Conservation (phyloP, 192 early-diverging fungal species). For the Backusella luteola region DNA sequence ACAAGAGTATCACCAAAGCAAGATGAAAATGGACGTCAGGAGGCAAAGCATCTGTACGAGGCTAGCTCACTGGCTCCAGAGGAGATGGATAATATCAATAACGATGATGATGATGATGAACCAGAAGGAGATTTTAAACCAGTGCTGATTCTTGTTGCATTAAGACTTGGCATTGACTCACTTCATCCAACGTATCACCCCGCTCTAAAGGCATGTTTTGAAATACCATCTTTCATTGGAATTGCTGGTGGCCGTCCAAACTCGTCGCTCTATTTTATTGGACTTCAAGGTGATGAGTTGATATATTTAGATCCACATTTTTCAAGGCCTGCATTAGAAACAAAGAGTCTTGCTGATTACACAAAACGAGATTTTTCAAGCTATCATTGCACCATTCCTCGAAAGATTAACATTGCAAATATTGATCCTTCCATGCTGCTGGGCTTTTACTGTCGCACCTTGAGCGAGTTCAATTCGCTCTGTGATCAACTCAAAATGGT, state of each 20-base stretch:
- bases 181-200: constrained; percentile 86
- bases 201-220: constrained; percentile 72
- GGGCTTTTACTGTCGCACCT: constrained; percentile 78
- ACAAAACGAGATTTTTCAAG: constrained; percentile 64
- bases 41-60: constrained; percentile 33
- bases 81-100: neutral
- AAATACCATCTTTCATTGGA: constrained; percentile 76
- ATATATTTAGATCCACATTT: constrained; percentile 94
- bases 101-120: neutral
- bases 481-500: constrained; percentile 50
- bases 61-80: neutral
- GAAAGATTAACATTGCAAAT: constrained; percentile 69
- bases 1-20: constrained; percentile 30
- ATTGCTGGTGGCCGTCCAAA: constrained; percentile 96
- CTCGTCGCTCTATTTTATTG: constrained; percentile 92
- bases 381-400: constrained; percentile 79
- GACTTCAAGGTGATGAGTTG: constrained; percentile 76
- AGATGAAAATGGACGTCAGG: constrained; percentile 27
- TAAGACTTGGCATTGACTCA: constrained; percentile 86
- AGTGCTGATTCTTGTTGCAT: constrained; percentile 80
- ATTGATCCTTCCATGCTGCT: constrained; percentile 94
- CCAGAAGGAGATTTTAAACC: constrained; percentile 49
- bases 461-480: constrained; percentile 60
- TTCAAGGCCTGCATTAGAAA: constrained; percentile 64
- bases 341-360: constrained; percentile 45